Evolutionary conservation across 345 rosid species (phyloP).

Genomic region (Melaleuca alternifolia): DNA sequence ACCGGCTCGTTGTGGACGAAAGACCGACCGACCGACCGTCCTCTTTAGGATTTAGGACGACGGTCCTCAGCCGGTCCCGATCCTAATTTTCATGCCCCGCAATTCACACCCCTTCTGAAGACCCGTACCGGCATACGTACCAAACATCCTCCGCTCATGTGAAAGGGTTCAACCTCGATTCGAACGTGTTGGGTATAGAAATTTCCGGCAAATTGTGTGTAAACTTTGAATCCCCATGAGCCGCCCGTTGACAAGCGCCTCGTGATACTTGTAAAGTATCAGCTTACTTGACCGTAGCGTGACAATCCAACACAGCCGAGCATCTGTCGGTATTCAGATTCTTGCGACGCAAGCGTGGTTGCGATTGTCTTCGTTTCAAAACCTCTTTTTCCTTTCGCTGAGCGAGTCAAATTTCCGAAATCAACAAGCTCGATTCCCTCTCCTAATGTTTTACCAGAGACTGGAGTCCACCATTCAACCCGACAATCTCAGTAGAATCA

Average conservation of each 20-base stretch:
- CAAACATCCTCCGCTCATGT: neutral
- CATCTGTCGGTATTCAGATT: fast-evolving
- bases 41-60: neutral
- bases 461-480: neutral
- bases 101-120: neutral
- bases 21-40: neutral
- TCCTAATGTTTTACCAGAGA: too few relatives aligned
- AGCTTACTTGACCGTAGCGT: fast-evolving
- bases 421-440: neutral
- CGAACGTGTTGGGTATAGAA: too few relatives aligned
- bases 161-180: neutral
- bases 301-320: fast-evolving
- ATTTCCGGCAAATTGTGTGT: neutral
- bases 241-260: neutral
- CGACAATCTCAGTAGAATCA: neutral
- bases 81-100: neutral
- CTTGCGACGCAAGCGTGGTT: too few relatives aligned
- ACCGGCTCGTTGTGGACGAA: neutral
- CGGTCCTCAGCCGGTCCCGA: neutral
- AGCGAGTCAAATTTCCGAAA: neutral
- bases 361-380: too few relatives aligned
- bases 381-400: fast-evolving
- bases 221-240: neutral
- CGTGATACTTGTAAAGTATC: neutral
- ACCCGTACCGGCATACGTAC: too few relatives aligned